Conservation (phyloP, 306 rosid genomes). For the Boehmeria nivea region DNA sequence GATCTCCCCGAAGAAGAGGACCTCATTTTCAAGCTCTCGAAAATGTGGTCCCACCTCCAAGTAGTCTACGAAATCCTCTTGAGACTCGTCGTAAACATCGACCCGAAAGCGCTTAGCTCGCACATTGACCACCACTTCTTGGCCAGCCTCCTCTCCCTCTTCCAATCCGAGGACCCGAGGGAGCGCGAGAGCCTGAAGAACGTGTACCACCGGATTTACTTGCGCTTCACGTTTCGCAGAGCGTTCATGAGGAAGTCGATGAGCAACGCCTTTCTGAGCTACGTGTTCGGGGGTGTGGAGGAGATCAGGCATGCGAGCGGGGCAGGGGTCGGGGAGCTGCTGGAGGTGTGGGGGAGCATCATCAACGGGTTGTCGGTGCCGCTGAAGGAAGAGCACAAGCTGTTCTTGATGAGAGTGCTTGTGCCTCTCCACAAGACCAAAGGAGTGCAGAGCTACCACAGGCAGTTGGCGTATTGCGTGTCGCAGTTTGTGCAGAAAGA, state of each 20-base stretch:
- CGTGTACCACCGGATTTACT: constrained; percentile 58
- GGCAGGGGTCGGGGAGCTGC: constrained; percentile 68
- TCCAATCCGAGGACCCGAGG: constrained; percentile 71
- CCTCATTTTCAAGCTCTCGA: constrained; percentile 35
- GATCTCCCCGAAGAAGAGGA: constrained; percentile 62
- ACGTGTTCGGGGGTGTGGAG: constrained; percentile 60
- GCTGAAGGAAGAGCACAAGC: constrained; percentile 79
- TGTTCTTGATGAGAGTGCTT: constrained; percentile 74
- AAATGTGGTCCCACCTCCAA: constrained; percentile 62
- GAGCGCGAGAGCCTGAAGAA: constrained; percentile 73
- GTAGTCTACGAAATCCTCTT: constrained; percentile 60
- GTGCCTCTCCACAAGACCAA: constrained; percentile 77
- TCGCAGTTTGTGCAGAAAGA: constrained; percentile 87
- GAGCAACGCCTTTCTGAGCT: constrained; percentile 57
- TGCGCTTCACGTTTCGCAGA: constrained; percentile 43
- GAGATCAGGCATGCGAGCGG: too few relatives aligned
- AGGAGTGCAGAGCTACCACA: constrained; percentile 60
- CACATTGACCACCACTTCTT: constrained; percentile 44
- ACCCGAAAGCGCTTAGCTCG: constrained; percentile 29
- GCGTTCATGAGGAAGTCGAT: constrained; percentile 71
- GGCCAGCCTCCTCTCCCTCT: constrained; percentile 46
- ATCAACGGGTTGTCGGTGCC: constrained; percentile 82
- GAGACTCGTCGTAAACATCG: constrained; percentile 38
- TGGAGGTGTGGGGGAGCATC: constrained; percentile 90
- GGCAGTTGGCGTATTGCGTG: constrained; percentile 71